These are phyloP conservation scores for Moringa oleifera DNA, from an alignment of 345 rosid genomes.

Conservation along the genomic window DNA sequence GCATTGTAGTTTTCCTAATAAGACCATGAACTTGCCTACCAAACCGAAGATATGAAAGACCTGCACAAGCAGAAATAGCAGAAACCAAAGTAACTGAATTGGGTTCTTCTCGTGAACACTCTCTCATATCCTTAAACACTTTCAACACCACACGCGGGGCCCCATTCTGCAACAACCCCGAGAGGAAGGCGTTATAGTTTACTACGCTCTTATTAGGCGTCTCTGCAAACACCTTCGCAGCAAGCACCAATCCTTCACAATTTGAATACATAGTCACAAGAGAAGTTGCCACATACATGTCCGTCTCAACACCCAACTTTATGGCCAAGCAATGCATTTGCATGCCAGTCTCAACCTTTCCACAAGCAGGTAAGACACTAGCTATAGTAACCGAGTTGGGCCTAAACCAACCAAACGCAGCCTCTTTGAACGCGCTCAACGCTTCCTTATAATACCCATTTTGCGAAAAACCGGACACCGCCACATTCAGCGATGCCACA, in stretches of 20 bases:
- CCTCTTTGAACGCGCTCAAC: conserved; percentile 37
- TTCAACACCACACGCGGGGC: conserved; percentile 29
- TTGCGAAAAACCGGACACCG: conserved; percentile 46
- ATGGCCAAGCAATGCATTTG: conserved; percentile 54
- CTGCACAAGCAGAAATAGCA: conserved; percentile 49
- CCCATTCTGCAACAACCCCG: conserved; percentile 49
- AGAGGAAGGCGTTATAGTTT: conserved; percentile 49
- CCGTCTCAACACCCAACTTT: conserved; percentile 46
- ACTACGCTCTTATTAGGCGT: conserved; percentile 43
- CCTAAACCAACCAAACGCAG: conserved; percentile 23
- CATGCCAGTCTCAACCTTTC: conserved; percentile 24
- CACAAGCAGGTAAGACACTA: conserved; percentile 41
- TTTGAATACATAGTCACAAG: conserved; percentile 48
- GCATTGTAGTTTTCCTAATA: conserved; percentile 25
- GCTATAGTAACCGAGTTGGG: conserved; percentile 58
- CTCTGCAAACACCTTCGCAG: conserved; percentile 41
- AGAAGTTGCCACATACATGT: conserved; percentile 52
- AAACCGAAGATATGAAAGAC: conserved; percentile 34
- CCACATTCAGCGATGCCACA: conserved; percentile 40
- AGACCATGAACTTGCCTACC: conserved; percentile 55
- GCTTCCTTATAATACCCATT: conserved; percentile 37
- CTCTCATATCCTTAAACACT: conserved; percentile 51
- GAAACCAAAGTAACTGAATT: conserved; percentile 43
- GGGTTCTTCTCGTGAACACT: conserved; percentile 30
- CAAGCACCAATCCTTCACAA: conserved; percentile 32